Percentiles rank a stretch among this genome's conserved stretches.
These are phyloP conservation scores for Punica granatum DNA, from an alignment of 345 rosid genomes.

Conservation along the genomic window DNA sequence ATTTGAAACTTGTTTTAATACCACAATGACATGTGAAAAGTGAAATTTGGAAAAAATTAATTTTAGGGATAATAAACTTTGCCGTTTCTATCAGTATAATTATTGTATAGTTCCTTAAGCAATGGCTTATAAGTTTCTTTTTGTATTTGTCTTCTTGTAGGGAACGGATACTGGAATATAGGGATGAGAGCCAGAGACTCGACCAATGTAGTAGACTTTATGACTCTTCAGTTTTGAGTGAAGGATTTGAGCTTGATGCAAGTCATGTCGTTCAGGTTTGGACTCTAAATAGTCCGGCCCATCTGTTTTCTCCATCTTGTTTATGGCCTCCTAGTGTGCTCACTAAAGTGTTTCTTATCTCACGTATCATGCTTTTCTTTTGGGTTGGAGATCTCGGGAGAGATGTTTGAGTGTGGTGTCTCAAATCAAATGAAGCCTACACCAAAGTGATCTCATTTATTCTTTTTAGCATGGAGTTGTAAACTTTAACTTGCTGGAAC, in stretches of 20 bases:
- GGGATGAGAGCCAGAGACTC: constrained; percentile 88
- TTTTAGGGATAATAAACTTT: too few species aligned
- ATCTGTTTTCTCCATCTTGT: background rate
- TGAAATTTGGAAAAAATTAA: too few species aligned
- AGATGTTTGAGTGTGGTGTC: background rate
- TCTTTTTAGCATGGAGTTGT: background rate
- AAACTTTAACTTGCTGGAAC: background rate
- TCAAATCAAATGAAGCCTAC: background rate
- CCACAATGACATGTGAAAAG: background rate
- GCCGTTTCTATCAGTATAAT: background rate
- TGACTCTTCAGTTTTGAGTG: constrained; percentile 83
- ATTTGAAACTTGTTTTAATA: background rate
- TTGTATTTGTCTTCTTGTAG: constrained; percentile 21
- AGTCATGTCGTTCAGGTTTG: constrained; percentile 80
- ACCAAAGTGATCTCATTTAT: background rate
- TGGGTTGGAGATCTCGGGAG: background rate
- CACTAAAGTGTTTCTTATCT: background rate
- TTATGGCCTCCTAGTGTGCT: background rate
- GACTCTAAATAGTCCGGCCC: background rate
- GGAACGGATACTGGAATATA: constrained; percentile 67
- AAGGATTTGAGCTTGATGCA: constrained; percentile 87
- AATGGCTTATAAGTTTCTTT: background rate
- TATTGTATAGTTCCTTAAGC: background rate
- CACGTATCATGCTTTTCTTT: background rate
- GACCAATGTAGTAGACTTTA: constrained; percentile 92